A percentile compares a stretch with the other conserved stretches of the same genome.
These are phyloP conservation scores for Cordia subcordata DNA, from an alignment of 257 asterid genomes.

Conservation along the genomic window DNA sequence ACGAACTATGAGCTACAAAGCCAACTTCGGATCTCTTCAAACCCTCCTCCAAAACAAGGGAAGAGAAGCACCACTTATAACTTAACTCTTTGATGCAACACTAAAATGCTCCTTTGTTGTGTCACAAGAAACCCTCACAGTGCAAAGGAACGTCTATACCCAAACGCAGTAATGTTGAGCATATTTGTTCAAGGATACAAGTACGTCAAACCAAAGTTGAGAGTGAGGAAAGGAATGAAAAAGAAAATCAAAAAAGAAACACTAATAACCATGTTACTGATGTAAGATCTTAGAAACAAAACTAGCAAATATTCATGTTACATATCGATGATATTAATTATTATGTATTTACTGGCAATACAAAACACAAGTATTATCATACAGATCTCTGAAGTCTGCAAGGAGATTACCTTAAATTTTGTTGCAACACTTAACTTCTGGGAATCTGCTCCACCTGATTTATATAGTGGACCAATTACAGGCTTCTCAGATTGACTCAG, in stretches of 20 bases:
- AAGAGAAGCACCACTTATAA: not conserved
- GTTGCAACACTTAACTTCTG: conserved; percentile 91
- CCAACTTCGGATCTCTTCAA: not conserved
- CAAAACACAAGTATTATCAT: not conserved
- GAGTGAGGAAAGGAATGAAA: too few relatives aligned
- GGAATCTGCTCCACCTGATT: conserved; percentile 96
- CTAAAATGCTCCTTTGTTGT: too few relatives aligned
- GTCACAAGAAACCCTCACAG: not conserved
- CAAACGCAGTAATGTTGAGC: too few relatives aligned
- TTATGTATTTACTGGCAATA: not conserved
- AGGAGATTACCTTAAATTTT: conserved; percentile 71
- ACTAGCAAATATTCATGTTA: too few relatives aligned
- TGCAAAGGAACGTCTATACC: not conserved
- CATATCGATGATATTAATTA: too few relatives aligned
- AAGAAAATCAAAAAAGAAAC: too few relatives aligned
- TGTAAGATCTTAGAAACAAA: too few relatives aligned
- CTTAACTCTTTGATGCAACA: not conserved
- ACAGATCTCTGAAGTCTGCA: not conserved
- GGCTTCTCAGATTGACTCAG: conserved; percentile 83
- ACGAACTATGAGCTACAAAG: not conserved
- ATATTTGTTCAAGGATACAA: too few relatives aligned
- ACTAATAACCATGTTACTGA: too few relatives aligned
- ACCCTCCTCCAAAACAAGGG: not conserved
- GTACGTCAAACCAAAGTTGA: too few relatives aligned
- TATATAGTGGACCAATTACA: conserved; percentile 75